Evolutionary conservation across 164 flowering plant species (phyloP).

Genomic region (Vitis rotundifolia): DNA sequence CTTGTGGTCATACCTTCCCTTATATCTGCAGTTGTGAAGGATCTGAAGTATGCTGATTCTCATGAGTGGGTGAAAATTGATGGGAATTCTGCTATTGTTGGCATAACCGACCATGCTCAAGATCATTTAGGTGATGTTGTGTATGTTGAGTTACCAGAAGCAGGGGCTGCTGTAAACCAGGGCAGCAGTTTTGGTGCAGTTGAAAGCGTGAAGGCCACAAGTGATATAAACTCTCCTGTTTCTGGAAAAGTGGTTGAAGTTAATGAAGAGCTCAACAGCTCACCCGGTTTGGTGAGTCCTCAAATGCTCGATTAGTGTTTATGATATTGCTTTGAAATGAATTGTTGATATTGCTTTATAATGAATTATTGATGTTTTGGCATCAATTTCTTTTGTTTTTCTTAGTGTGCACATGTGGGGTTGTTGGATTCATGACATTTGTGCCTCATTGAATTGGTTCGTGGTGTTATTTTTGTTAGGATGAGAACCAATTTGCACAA

Average conservation of each 20-base stretch:
- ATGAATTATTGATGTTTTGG: background rate
- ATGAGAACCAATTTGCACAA: no score
- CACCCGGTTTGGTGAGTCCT: constrained; percentile 85
- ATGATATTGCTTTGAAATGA: background rate
- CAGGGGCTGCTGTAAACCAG: constrained; percentile 64
- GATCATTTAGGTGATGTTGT: constrained; percentile 97
- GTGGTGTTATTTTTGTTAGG: no score
- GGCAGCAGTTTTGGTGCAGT: constrained; percentile 89
- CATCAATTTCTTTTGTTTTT: no score
- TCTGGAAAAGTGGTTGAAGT: constrained; percentile 90
- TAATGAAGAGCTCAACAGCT: constrained; percentile 60
- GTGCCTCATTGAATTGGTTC: no score
- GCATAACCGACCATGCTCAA: constrained; percentile 86
- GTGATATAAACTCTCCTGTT: constrained; percentile 87
- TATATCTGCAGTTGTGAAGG: constrained; percentile 59
- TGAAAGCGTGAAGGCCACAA: constrained; percentile 97
- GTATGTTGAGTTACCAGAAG: constrained; percentile 90
- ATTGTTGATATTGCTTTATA: background rate
- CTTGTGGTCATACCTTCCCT: background rate
- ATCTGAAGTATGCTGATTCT: constrained; percentile 63
- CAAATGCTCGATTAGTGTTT: background rate
- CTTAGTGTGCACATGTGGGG: no score
- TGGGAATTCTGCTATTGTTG: constrained; percentile 60
- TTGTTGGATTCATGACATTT: no score
- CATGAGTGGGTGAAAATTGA: constrained; percentile 81